Evolutionary conservation across 345 rosid species (phyloP).

Genomic region (Gossypium turneri): DNA sequence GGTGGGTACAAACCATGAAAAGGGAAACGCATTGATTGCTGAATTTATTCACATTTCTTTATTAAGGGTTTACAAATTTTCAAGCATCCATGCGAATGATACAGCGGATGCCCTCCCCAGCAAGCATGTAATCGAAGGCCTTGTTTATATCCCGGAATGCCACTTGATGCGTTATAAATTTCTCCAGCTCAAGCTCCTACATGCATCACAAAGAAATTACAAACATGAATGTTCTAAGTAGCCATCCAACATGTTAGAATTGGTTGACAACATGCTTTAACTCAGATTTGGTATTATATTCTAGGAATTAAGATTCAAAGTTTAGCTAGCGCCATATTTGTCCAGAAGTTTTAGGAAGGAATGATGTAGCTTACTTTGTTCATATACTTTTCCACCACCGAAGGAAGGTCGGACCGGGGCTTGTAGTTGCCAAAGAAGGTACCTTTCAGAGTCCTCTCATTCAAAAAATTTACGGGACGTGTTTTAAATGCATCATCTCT

Average conservation of each 20-base stretch:
- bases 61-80: neutral
- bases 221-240: neutral
- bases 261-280: too few relatives aligned
- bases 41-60: too few relatives aligned
- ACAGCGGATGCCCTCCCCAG: constrained; percentile 45
- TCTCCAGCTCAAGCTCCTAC: constrained; percentile 41
- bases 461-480: constrained; percentile 39
- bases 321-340: too few relatives aligned
- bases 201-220: neutral
- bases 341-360: too few relatives aligned
- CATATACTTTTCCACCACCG: constrained; percentile 48
- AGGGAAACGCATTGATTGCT: too few relatives aligned
- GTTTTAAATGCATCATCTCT: constrained; percentile 48
- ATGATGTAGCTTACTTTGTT: constrained; percentile 30
- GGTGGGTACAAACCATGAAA: too few relatives aligned
- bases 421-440: constrained; percentile 62
- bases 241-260: neutral
- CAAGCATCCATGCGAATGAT: constrained; percentile 37
- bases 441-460: constrained; percentile 51
- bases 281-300: neutral
- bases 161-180: constrained; percentile 41
- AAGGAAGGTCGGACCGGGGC: constrained; percentile 46
- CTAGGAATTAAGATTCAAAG: too few relatives aligned
- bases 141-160: constrained; percentile 44
- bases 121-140: constrained; percentile 44